Conservation (phyloP, 2,329 filamentous ascomycete genomes). For the Beauveria bassiana region DNA sequence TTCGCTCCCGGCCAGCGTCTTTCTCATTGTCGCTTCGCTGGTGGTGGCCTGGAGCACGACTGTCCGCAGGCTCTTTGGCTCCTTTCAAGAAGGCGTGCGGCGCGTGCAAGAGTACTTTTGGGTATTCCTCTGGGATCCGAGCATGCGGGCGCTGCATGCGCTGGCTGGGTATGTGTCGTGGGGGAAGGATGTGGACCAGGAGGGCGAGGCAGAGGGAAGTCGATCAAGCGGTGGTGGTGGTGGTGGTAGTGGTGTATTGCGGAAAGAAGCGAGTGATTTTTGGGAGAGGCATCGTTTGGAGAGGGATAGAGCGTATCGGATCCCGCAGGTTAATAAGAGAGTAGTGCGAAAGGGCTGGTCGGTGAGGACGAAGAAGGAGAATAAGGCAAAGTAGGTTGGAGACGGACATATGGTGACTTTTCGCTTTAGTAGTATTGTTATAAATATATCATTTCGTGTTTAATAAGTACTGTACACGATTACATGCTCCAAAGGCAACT, state of each 20-base stretch:
- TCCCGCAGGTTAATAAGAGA: conserved; percentile 31
- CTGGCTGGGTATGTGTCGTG: background rate
- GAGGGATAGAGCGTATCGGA: conserved; percentile 31
- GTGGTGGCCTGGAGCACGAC: conserved; percentile 48
- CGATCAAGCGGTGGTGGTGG: conserved; percentile 12
- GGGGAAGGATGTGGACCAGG: background rate
- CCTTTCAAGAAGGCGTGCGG: conserved; percentile 15
- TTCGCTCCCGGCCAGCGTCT: conserved; percentile 38
- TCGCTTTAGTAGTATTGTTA: too few relatives aligned
- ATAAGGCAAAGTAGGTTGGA: background rate
- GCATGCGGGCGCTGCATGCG: conserved; percentile 10
- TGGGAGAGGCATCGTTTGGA: conserved; percentile 33
- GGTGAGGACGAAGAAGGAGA: conserved; percentile 7
- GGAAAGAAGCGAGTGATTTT: conserved; percentile 31
- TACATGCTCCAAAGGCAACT: too few relatives aligned
- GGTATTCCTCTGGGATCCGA: conserved; percentile 17
- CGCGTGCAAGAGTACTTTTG: conserved; percentile 17
- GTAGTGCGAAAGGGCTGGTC: conserved; percentile 4
- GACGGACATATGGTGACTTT: background rate
- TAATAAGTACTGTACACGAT: too few relatives aligned
- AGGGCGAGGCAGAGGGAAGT: conserved; percentile 12
- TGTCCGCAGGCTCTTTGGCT: conserved; percentile 26
- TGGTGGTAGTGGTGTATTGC: conserved; percentile 13
- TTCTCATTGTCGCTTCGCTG: conserved; percentile 42
- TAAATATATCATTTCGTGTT: too few relatives aligned